Conservation (phyloP, 495 filamentous ascomycete genomes). For the Penicillium taxi region DNA sequence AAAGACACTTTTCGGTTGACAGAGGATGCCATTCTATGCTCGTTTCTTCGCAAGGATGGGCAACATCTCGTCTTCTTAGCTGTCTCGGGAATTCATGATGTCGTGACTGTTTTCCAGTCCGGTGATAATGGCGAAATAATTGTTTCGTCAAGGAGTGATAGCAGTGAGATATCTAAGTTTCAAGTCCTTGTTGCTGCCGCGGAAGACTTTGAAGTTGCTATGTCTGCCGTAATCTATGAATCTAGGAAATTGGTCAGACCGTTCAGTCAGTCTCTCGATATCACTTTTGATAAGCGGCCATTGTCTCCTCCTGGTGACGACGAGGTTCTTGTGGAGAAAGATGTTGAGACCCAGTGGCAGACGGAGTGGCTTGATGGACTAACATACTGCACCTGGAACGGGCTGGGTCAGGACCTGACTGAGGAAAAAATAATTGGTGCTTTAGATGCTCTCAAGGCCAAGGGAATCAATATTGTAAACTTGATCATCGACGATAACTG, state of each 20-base stretch:
- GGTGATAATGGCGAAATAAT: constrained; percentile 57
- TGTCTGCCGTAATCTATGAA: constrained; percentile 77
- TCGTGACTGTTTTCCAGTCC: constrained; percentile 62
- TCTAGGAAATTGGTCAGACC: constrained; percentile 60
- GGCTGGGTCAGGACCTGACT: constrained; percentile 70
- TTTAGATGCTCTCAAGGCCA: constrained; percentile 58
- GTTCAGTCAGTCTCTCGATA: constrained; percentile 12
- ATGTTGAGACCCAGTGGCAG: constrained; percentile 59
- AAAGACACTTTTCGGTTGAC: constrained; percentile 53
- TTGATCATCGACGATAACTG: constrained; percentile 96
- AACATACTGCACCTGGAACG: constrained; percentile 88
- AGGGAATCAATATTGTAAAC: constrained; percentile 67
- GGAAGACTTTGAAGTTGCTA: constrained; percentile 65
- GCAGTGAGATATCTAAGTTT: constrained; percentile 41
- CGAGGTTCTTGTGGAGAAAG: constrained; percentile 35
- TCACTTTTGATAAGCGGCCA: constrained; percentile 3
- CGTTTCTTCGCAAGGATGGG: constrained; percentile 70
- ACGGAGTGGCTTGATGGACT: constrained; percentile 85
- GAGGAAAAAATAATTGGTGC: constrained; percentile 73
- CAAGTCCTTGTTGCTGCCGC: constrained; percentile 66
- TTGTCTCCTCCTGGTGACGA: constrained; percentile 34
- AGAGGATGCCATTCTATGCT: constrained; percentile 71
- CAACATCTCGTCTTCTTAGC: constrained; percentile 74
- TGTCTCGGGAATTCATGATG: constrained; percentile 67
- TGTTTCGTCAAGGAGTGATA: constrained; percentile 67